Evolutionary conservation across 805 yeast genomes (phyloP).

Genomic region (Isabelozyma pseudorhagii): DNA sequence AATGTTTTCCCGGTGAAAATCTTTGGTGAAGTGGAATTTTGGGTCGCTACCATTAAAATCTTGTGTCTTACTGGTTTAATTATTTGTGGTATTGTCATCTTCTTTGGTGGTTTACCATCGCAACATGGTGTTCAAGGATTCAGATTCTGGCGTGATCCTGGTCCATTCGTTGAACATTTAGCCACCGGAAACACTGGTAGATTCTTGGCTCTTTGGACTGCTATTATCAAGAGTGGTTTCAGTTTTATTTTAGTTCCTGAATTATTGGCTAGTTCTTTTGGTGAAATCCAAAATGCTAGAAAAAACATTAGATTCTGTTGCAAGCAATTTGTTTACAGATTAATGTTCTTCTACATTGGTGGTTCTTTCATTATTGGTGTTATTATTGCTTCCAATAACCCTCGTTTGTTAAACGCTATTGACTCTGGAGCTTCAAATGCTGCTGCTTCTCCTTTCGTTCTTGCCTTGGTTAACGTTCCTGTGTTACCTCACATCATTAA

Average conservation of each 20-base stretch:
- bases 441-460: conserved; percentile 36
- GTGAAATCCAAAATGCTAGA: conserved; percentile 33
- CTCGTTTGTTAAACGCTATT: conserved; percentile 20
- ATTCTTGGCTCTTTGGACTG: conserved; percentile 63
- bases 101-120: conserved; percentile 18
- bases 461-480: conserved; percentile 39
- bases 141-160: conserved; percentile 21
- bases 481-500: conserved; percentile 70
- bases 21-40: conserved; percentile 21
- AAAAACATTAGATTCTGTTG: conserved; percentile 19
- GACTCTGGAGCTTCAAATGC: conserved; percentile 33
- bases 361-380: conserved; percentile 38
- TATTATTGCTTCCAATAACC: conserved; percentile 32
- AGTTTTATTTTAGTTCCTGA: conserved; percentile 66
- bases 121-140: conserved; percentile 18
- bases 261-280: conserved; percentile 69
- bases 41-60: conserved; percentile 16
- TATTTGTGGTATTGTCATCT: conserved; percentile 17
- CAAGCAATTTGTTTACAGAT: conserved; percentile 46
- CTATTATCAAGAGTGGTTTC: conserved; percentile 61
- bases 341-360: conserved; percentile 37
- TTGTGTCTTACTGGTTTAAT: conserved; percentile 15
- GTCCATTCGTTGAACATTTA: conserved; percentile 15
- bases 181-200: conserved; percentile 53
- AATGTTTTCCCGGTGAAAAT: conserved; percentile 14